Evolutionary conservation across 495 filamentous ascomycete species (phyloP).

Genomic region (Xylaria intraflava): DNA sequence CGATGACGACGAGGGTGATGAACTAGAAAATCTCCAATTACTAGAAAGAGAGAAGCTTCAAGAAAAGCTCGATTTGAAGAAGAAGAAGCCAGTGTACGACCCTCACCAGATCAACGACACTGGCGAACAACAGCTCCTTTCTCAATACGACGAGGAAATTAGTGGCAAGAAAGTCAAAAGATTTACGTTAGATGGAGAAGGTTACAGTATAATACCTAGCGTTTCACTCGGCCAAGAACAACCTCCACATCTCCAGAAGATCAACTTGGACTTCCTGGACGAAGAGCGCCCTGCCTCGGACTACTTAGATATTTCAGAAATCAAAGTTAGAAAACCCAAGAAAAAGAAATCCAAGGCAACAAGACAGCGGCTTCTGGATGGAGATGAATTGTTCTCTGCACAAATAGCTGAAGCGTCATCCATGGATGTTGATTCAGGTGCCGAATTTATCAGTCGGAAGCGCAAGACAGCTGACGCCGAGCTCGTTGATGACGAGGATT

Average conservation of each 20-base stretch:
- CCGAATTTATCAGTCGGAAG: constrained; percentile 47
- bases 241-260: constrained; percentile 57
- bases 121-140: constrained; percentile 59
- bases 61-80: constrained; percentile 79
- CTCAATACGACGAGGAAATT: constrained; percentile 94
- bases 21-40: constrained; percentile 77
- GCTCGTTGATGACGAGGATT: constrained; percentile 86
- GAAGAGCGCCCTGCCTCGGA: constrained; percentile 62
- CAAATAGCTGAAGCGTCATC: constrained; percentile 42
- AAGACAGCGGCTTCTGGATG: constrained; percentile 59
- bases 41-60: constrained; percentile 69
- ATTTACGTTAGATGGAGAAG: constrained; percentile 76
- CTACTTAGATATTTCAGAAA: constrained; percentile 75
- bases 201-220: constrained; percentile 58
- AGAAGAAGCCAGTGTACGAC: constrained; percentile 85
- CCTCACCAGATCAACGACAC: constrained; percentile 66
- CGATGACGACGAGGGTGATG: constrained; percentile 83
- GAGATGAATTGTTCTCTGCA: constrained; percentile 63
- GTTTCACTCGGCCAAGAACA: constrained; percentile 50
- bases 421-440: constrained; percentile 72
- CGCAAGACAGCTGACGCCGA: constrained; percentile 57
- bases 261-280: constrained; percentile 58
- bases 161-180: constrained; percentile 83
- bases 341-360: constrained; percentile 83
- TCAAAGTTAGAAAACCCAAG: constrained; percentile 89